Conservation (phyloP, 2,329 filamentous ascomycete genomes). For the Didymellaceae sp. region DNA sequence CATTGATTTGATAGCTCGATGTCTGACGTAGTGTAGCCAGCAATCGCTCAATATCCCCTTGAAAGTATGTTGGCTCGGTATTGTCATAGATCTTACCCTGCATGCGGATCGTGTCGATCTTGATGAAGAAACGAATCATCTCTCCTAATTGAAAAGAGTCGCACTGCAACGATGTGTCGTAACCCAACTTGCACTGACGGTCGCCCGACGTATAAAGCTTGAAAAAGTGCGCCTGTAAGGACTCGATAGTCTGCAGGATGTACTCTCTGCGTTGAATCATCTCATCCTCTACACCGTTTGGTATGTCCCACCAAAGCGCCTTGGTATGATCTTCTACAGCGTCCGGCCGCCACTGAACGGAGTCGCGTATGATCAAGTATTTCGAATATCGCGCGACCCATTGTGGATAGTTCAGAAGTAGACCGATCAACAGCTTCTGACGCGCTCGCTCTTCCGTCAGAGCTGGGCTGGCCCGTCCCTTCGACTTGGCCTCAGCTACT, state of each 20-base stretch:
- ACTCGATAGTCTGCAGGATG: slow-evolving; percentile 72
- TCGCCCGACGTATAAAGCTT: slow-evolving; percentile 70
- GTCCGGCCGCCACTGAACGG: slow-evolving; percentile 60
- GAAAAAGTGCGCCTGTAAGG: slow-evolving; percentile 72
- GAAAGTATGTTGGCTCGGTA: slow-evolving; percentile 56
- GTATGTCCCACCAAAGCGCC: slow-evolving; percentile 75
- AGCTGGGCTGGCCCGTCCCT: slow-evolving; percentile 48
- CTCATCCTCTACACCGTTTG: slow-evolving; percentile 73
- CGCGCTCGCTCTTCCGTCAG: slow-evolving; percentile 69
- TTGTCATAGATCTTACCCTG: slow-evolving; percentile 52
- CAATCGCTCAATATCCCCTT: slow-evolving; percentile 67
- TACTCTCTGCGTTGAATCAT: slow-evolving; percentile 69
- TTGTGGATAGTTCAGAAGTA: slow-evolving; percentile 67
- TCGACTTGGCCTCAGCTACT: slow-evolving; percentile 52
- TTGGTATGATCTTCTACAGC: slow-evolving; percentile 48
- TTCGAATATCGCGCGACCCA: slow-evolving; percentile 68
- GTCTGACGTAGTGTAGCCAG: slow-evolving; percentile 68
- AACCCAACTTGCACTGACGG: slow-evolving; percentile 74
- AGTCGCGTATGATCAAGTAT: slow-evolving; percentile 71
- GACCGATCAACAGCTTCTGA: slow-evolving; percentile 72
- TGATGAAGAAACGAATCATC: slow-evolving; percentile 73
- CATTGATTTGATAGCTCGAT: slow-evolving; percentile 76
- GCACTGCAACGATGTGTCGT: slow-evolving; percentile 74
- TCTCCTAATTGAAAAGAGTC: slow-evolving; percentile 81
- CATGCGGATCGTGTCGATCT: slow-evolving; percentile 66